phyloP scores from a whole-genome alignment of 495 filamentous ascomycete genomes.

The Hyaloscypha hepaticicola region DNA sequence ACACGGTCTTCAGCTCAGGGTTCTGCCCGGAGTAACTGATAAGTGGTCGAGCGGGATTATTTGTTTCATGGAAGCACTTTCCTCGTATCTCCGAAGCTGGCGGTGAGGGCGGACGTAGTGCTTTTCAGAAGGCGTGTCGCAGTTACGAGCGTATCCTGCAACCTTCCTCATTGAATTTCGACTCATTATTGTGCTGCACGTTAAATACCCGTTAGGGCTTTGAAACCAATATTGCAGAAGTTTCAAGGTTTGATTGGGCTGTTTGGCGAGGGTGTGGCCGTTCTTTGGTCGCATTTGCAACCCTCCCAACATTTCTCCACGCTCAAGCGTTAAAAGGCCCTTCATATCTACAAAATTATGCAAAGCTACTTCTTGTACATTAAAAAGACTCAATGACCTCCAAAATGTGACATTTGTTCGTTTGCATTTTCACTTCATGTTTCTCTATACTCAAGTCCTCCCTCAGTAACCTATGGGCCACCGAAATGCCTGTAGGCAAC shows the following conservation, averaged over 20 bases:
- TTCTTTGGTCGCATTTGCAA: background rate
- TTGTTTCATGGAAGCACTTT: background rate
- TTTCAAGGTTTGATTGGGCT: background rate
- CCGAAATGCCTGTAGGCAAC: background rate
- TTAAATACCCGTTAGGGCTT: background rate
- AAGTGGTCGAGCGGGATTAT: background rate
- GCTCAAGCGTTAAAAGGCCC: background rate
- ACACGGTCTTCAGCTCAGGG: no score
- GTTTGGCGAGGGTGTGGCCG: background rate
- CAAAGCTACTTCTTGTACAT: background rate
- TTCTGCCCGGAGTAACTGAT: no score
- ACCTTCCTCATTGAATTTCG: background rate
- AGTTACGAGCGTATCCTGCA: background rate
- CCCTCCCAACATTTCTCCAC: background rate
- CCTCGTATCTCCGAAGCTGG: background rate
- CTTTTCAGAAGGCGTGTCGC: background rate
- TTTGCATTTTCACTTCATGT: background rate
- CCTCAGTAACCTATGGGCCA: background rate
- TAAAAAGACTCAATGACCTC: background rate
- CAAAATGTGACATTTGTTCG: background rate
- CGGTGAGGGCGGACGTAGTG: background rate
- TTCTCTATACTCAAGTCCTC: background rate
- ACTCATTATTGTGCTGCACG: background rate
- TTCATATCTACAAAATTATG: background rate
- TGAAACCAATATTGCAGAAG: background rate